Evolutionary conservation across 129 eudicot species (phyloP).

Genomic region (Lonicera japonica): DNA sequence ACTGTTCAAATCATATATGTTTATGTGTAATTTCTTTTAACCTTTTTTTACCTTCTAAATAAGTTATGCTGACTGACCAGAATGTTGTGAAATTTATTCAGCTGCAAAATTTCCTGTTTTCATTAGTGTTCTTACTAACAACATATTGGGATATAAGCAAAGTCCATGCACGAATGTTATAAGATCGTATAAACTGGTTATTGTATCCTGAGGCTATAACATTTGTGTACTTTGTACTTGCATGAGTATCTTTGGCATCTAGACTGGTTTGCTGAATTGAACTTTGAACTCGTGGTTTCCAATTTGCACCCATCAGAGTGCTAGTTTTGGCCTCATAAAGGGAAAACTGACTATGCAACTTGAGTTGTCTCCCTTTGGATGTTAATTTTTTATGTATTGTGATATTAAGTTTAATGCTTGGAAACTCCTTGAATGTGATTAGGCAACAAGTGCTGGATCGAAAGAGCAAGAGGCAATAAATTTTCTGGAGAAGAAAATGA

Average conservation of each 20-base stretch:
- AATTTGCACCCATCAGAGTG: background rate
- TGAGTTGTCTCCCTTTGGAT: background rate
- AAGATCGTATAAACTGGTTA: too few relatives aligned
- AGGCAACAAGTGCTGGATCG: conserved; percentile 99
- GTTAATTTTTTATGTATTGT: background rate
- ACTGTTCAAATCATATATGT: background rate
- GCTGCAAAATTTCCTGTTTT: background rate
- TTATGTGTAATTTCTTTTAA: background rate
- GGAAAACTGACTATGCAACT: conserved; percentile 1
- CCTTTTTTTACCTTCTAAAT: background rate
- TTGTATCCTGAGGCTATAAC: too few relatives aligned
- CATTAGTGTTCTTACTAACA: too few relatives aligned
- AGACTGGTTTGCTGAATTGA: background rate
- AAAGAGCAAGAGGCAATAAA: conserved; percentile 98
- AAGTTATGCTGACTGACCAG: background rate
- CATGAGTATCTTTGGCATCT: background rate
- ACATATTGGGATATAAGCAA: too few relatives aligned
- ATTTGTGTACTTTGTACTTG: too few relatives aligned
- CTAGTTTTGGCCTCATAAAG: background rate
- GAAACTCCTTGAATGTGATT: conserved; percentile 1
- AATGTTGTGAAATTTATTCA: background rate
- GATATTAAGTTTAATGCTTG: conserved; percentile 5
- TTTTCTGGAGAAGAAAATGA: conserved; percentile 96
- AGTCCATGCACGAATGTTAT: too few relatives aligned
- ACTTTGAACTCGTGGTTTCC: background rate